Evolutionary conservation across 2,329 filamentous ascomycete genomes (phyloP).

Genomic region (Sordariomycetes sp.): DNA sequence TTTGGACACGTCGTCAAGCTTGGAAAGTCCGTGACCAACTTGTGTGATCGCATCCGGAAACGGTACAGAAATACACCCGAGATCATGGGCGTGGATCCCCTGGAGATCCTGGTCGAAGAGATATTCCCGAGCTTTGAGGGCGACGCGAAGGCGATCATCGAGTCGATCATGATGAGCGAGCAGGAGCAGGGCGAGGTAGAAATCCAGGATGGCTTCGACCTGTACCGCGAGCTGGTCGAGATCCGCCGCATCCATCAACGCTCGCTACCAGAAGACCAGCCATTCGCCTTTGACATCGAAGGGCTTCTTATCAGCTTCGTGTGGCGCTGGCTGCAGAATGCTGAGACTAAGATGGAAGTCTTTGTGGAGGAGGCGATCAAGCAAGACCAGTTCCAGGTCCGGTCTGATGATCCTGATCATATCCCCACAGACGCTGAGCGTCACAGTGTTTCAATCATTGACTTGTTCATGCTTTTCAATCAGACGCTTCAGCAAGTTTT

Average conservation of each 20-base stretch:
- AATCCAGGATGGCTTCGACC: conserved; percentile 85
- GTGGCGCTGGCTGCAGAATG: conserved; percentile 85
- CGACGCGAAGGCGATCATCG: conserved; percentile 78
- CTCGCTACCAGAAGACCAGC: conserved; percentile 54
- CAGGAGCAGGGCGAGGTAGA: conserved; percentile 67
- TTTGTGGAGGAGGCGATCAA: conserved; percentile 89
- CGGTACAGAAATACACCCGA: conserved; percentile 81
- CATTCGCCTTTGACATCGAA: conserved; percentile 85
- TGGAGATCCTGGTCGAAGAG: conserved; percentile 68
- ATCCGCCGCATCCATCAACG: conserved; percentile 74
- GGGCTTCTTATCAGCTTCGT: conserved; percentile 82
- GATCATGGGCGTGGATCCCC: conserved; percentile 64
- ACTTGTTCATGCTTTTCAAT: conserved; percentile 90
- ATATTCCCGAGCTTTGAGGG: conserved; percentile 85
- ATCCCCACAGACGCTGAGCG: conserved; percentile 69
- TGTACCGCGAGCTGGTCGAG: conserved; percentile 82
- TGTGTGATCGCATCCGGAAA: conserved; percentile 85
- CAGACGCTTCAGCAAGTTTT: conserved; percentile 83
- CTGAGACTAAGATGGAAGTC: conserved; percentile 68
- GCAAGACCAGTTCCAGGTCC: conserved; percentile 77
- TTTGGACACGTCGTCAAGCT: conserved; percentile 86
- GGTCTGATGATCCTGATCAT: conserved; percentile 52
- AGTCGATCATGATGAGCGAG: conserved; percentile 67
- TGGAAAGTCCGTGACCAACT: conserved; percentile 73
- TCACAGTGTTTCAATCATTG: conserved; percentile 87